Conservation (phyloP, 2,329 filamentous ascomycete species). For the Trichoderma sp. region DNA sequence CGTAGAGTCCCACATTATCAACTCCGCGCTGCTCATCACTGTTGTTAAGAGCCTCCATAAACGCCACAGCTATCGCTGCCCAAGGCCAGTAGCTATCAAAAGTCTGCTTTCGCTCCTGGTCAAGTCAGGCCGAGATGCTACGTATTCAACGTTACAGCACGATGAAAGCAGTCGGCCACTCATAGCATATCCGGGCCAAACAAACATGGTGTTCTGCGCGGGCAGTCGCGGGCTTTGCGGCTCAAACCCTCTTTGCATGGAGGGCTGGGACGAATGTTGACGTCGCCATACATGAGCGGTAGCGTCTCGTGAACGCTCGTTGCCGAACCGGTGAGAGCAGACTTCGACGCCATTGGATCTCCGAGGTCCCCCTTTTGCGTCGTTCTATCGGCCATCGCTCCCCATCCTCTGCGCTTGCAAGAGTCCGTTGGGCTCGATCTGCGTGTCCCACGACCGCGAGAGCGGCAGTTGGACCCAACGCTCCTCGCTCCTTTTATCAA, state of each 20-base stretch:
- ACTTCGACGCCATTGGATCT: neutral
- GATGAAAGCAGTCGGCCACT: neutral
- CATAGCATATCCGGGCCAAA: constrained; percentile 1
- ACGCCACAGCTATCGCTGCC: constrained; percentile 34
- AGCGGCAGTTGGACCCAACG: neutral
- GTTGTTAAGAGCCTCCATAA: neutral
- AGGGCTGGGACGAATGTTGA: constrained; percentile 3
- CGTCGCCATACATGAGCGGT: constrained; percentile 29
- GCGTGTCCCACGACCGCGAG: constrained; percentile 11
- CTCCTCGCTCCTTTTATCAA: neutral
- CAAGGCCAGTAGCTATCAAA: constrained; percentile 30
- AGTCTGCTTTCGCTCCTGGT: constrained; percentile 20
- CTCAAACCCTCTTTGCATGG: neutral
- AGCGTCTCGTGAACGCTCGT: constrained; percentile 27
- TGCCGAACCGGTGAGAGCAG: constrained; percentile 12
- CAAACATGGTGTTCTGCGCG: constrained; percentile 6
- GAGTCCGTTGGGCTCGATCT: constrained; percentile 3
- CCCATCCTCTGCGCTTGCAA: neutral
- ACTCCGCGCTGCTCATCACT: neutral
- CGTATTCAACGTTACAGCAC: constrained; percentile 26
- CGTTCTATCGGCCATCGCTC: neutral
- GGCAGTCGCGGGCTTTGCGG: constrained; percentile 17
- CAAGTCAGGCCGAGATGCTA: constrained; percentile 34
- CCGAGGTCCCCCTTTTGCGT: neutral
- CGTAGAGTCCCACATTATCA: constrained; percentile 27